Evolutionary conservation across 768 basidiomycete species (phyloP).

Genomic region (Amanita fuliginea): DNA sequence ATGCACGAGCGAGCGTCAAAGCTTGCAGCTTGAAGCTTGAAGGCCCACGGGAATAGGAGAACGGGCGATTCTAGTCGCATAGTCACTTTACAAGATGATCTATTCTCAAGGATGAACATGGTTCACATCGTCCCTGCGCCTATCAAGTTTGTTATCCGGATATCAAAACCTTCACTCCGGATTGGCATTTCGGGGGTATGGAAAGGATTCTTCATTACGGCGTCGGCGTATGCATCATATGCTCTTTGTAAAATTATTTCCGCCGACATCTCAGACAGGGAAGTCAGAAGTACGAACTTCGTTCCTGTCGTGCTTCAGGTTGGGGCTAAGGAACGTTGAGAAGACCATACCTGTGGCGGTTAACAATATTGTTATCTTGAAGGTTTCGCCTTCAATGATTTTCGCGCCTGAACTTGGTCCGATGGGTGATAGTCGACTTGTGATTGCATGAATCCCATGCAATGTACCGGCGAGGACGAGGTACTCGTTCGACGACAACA

Average conservation of each 20-base stretch:
- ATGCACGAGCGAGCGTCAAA: neutral
- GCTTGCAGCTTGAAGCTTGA: neutral
- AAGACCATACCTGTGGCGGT: conserved; percentile 71
- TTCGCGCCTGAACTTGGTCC: conserved; percentile 80
- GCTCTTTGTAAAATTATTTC: conserved; percentile 69
- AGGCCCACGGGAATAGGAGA: neutral
- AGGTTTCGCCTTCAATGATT: conserved; percentile 91
- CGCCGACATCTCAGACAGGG: conserved; percentile 60
- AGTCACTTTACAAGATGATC: neutral
- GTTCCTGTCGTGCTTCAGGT: conserved; percentile 46
- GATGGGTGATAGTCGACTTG: conserved; percentile 77
- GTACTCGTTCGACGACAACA: conserved; percentile 87
- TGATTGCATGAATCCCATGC: conserved; percentile 98
- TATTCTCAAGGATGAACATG: neutral
- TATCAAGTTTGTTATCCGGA: conserved; percentile 49
- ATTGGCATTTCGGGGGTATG: conserved; percentile 99
- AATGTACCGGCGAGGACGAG: conserved; percentile 93
- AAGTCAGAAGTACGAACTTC: conserved; percentile 90
- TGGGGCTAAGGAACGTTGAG: neutral
- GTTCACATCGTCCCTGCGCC: conserved; percentile 27
- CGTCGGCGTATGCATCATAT: conserved; percentile 90
- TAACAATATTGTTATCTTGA: conserved; percentile 87
- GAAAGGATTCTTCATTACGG: conserved; percentile 98
- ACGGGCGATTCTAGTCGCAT: neutral
- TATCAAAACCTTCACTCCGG: conserved; percentile 81